Conservation (phyloP, 805 yeast species). For the Myxozyma mucilagina region DNA sequence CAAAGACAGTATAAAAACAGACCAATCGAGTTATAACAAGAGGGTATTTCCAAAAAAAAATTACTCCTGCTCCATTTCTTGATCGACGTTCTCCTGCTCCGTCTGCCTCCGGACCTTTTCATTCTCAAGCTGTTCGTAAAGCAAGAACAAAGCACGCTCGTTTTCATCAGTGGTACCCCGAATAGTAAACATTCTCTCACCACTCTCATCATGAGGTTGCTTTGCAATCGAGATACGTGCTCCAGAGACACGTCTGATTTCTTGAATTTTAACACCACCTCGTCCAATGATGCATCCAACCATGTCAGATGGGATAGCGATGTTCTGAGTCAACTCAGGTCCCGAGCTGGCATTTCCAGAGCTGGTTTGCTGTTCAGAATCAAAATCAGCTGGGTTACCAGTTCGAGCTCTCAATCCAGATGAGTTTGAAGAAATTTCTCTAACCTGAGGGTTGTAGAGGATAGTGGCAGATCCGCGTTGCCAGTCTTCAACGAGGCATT, state of each 20-base stretch:
- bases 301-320: constrained; percentile 67
- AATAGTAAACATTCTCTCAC: constrained; percentile 69
- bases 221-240: constrained; percentile 76
- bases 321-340: constrained; percentile 38
- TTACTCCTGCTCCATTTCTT: constrained; percentile 8
- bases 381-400: constrained; percentile 30
- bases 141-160: constrained; percentile 56
- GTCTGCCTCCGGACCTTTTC: constrained; percentile 49
- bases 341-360: constrained; percentile 11
- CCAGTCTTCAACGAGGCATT: constrained; percentile 73
- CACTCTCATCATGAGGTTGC: constrained; percentile 58
- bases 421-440: not conserved
- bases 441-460: constrained; percentile 56
- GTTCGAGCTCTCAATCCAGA: constrained; percentile 22
- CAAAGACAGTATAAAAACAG: not conserved
- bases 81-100: constrained; percentile 27
- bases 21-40: not conserved
- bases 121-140: constrained; percentile 59
- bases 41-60: too few relatives aligned
- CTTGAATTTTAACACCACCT: constrained; percentile 82
- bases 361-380: not conserved
- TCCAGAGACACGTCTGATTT: constrained; percentile 74
- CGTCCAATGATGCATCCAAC: constrained; percentile 91
- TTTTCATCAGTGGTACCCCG: constrained; percentile 58
- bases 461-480: constrained; percentile 64